These are phyloP conservation scores for Globisporangium canariense DNA, from an alignment of 352 stramenopile species.

Conservation along the genomic window DNA sequence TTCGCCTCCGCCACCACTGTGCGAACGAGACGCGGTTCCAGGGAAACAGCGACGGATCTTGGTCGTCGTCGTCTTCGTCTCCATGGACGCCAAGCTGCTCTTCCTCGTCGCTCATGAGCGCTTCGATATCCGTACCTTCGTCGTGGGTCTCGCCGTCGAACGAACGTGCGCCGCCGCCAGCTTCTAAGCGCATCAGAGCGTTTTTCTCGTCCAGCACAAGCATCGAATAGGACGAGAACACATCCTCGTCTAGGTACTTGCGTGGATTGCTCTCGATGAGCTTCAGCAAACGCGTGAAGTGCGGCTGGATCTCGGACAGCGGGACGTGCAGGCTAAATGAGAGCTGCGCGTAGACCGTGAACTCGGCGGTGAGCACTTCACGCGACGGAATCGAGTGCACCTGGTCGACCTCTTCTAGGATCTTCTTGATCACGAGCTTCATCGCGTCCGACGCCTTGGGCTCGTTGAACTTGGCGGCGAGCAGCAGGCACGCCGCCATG, in stretches of 20 bases:
- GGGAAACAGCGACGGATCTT: slow-evolving; percentile 48
- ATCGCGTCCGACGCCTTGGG: slow-evolving; percentile 63
- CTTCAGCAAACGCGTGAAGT: slow-evolving; percentile 84
- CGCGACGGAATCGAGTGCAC: slow-evolving; percentile 76
- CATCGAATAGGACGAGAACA: slow-evolving; percentile 74
- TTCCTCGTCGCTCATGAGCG: slow-evolving; percentile 70
- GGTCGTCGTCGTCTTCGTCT: slow-evolving; percentile 24
- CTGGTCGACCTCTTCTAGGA: slow-evolving; percentile 75
- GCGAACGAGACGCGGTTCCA: slow-evolving; percentile 78
- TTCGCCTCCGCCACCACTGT: slow-evolving; percentile 72
- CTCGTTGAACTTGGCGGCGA: slow-evolving; percentile 93
- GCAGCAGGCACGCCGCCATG: slow-evolving; percentile 94
- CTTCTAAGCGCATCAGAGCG: slow-evolving; percentile 12
- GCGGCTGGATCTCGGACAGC: slow-evolving; percentile 75
- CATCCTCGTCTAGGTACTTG: slow-evolving; percentile 87
- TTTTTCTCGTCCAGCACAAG: slow-evolving; percentile 71
- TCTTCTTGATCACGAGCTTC: slow-evolving; percentile 58
- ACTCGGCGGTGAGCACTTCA: slow-evolving; percentile 87
- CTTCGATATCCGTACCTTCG: slow-evolving; percentile 62
- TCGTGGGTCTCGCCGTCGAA: slow-evolving; percentile 47
- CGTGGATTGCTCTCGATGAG: slow-evolving; percentile 85
- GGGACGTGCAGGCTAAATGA: slow-evolving; percentile 87
- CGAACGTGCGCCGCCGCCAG: slow-evolving; percentile 8
- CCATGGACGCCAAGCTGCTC: slow-evolving; percentile 23
- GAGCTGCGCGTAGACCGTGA: slow-evolving; percentile 88